Base-by-base conservation (phyloP, 768 basidiomycete genomes). In the Leccinum subgranulosum region DNA sequence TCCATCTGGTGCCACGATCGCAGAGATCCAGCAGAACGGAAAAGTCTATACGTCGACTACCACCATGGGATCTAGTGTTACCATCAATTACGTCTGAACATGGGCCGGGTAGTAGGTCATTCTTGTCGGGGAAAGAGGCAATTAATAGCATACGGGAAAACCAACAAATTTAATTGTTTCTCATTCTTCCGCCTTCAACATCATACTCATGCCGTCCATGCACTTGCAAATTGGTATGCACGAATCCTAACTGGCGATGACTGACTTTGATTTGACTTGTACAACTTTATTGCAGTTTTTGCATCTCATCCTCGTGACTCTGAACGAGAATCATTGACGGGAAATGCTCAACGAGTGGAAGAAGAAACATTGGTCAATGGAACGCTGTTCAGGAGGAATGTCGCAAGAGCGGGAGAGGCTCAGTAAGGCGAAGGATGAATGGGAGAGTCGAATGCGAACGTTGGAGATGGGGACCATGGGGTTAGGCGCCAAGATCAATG, bases 341-440 rank as follows among this genome's bases (percentile, higher is more conserved):
- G 76, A 27, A 23, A 78, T 86, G 69, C 74, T 88, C 29, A 73
- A 76, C n/a, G 83, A 86, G 41, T 94, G 92, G 90, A 88, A 87
- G 69, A 84, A 83, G 65, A 77, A 23, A 75, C 12, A 84, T 94
- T 23, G 92, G 86, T 10, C 83, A 86, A 50, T 94, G 92, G 92
- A 81, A 76, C 36, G 75, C 72, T 28, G 86, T 94, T 31, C 84
- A 86, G 64, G 87, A 91, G 61, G 88, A 90, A 54, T 97, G 93
- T 80, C 79, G 2, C 77, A 82, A 36, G 94, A 97, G 72, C 79
- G 93, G 4, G 87, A 88, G 59, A 79, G 91, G 21, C 77, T 96
- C 11, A 77, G 79, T 39, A 76, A 79, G 19, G 92, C 91, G 15
- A 79, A 87, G 50, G 85, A 90, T 45, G 91, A 94, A 63, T 95